Evolutionary conservation across 2,329 filamentous ascomycete genomes (phyloP).

Genomic region (Trichoderma semiorbis): DNA sequence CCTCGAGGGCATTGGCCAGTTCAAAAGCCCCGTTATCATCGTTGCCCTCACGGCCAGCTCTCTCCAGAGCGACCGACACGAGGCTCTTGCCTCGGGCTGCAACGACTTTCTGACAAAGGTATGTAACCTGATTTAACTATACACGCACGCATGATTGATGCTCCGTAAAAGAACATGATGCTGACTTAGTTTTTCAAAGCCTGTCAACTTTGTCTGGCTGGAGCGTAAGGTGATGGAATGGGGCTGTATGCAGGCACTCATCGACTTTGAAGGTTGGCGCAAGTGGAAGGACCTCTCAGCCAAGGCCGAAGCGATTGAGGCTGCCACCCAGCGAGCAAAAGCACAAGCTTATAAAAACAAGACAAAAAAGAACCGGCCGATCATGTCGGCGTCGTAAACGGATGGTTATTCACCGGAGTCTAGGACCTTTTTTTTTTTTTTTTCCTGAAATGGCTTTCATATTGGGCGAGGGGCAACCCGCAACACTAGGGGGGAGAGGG

Average conservation of each 20-base stretch:
- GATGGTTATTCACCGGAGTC: not conserved
- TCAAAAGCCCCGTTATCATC: slow-evolving; percentile 97
- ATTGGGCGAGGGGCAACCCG: slow-evolving; percentile 13
- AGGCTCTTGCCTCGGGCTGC: slow-evolving; percentile 90
- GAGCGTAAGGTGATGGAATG: slow-evolving; percentile 98
- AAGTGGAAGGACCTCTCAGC: slow-evolving; percentile 86
- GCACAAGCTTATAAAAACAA: slow-evolving; percentile 33
- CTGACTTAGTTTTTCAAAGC: slow-evolving; percentile 47
- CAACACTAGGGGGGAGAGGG: not conserved
- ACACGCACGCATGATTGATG: not conserved
- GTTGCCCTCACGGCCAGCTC: slow-evolving; percentile 93
- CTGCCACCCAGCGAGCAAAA: slow-evolving; percentile 39
- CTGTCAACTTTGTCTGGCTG: slow-evolving; percentile 96
- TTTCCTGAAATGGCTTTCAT: slow-evolving; percentile 8
- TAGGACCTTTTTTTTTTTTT: not conserved
- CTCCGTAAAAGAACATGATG: not conserved
- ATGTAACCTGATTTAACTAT: slow-evolving; percentile 28
- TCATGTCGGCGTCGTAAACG: slow-evolving; percentile 19
- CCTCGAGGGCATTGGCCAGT: slow-evolving; percentile 64
- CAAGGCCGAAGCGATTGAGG: slow-evolving; percentile 42
- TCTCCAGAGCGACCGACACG: slow-evolving; percentile 90
- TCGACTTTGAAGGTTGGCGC: slow-evolving; percentile 97
- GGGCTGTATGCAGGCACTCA: slow-evolving; percentile 99
- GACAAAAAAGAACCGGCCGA: slow-evolving; percentile 45
- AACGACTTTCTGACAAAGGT: slow-evolving; percentile 99